A percentile compares a stretch with the other conserved stretches of the same genome.
Evolutionary conservation across 2,329 filamentous ascomycete species (phyloP).

Genomic region (Lasiodiplodia citricola): DNA sequence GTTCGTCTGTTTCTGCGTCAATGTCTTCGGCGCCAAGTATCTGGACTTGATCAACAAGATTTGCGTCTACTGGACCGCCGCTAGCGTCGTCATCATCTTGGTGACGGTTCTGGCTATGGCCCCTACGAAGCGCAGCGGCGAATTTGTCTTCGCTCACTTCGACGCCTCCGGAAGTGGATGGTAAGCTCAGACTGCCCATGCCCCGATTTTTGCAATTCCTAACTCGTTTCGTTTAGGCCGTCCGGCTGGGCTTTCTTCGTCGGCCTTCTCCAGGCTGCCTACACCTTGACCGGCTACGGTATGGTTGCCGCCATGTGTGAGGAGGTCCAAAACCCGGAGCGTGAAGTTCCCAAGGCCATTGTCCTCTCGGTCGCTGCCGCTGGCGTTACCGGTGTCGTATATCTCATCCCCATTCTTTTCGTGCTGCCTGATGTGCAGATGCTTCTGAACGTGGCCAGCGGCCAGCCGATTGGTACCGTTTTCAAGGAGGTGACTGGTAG

Average conservation of each 20-base stretch:
- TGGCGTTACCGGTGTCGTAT: constrained; percentile 68
- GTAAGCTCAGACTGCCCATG: constrained; percentile 38
- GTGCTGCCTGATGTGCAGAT: constrained; percentile 70
- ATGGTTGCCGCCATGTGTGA: constrained; percentile 77
- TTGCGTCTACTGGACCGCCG: constrained; percentile 74
- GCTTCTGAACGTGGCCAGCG: constrained; percentile 70
- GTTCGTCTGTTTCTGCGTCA: constrained; percentile 67
- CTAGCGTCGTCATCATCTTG: constrained; percentile 71
- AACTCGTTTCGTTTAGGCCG: constrained; percentile 49
- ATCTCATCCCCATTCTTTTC: constrained; percentile 76
- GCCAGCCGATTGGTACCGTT: constrained; percentile 75
- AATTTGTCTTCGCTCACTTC: constrained; percentile 72
- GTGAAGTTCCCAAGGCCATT: constrained; percentile 74
- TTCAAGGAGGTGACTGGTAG: constrained; percentile 80
- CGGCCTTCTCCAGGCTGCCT: constrained; percentile 69
- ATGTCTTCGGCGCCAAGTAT: constrained; percentile 67
- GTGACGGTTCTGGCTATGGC: constrained; percentile 68
- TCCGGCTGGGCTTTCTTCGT: constrained; percentile 75
- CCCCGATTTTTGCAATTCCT: constrained; percentile 26
- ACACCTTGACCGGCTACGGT: constrained; percentile 69
- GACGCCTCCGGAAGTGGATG: constrained; percentile 70
- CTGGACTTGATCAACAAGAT: constrained; percentile 74
- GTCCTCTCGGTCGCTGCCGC: constrained; percentile 71
- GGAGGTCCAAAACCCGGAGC: constrained; percentile 71
- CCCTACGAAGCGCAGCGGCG: constrained; percentile 60